Evolutionary conservation across 1,139 yeast genomes (phyloP).

Genomic region (Magnusiomyces paraingens): DNA sequence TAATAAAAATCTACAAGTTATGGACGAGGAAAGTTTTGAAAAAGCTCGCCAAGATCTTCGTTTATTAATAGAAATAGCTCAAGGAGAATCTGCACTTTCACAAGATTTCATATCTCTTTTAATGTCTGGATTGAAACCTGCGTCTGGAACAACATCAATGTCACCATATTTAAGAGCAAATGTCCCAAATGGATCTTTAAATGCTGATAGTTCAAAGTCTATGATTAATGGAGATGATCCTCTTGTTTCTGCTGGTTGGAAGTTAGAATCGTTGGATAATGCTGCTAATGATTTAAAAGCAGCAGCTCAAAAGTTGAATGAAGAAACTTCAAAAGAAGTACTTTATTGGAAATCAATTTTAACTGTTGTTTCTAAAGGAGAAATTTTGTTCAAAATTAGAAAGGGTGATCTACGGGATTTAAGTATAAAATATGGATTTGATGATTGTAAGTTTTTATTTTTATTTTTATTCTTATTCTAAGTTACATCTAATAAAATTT

Average conservation of each 20-base stretch:
- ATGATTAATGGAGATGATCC: conserved; percentile 33
- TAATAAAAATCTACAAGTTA: conserved; percentile 20
- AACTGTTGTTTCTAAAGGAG: conserved; percentile 52
- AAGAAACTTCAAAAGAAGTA: conserved; percentile 56
- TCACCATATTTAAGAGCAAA: conserved; percentile 77
- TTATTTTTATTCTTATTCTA: background rate
- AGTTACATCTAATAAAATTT: background rate
- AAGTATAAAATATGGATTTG: conserved; percentile 85
- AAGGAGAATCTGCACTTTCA: conserved; percentile 83
- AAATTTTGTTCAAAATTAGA: conserved; percentile 64
- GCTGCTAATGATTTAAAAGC: conserved; percentile 47
- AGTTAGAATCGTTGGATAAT: conserved; percentile 56
- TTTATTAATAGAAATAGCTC: conserved; percentile 51
- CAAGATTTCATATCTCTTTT: conserved; percentile 81
- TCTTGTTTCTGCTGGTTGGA: conserved; percentile 77
- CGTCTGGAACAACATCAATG: conserved; percentile 80
- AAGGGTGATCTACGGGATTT: conserved; percentile 49
- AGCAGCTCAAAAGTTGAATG: conserved; percentile 47
- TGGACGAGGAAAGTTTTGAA: conserved; percentile 45
- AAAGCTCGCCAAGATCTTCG: conserved; percentile 52
- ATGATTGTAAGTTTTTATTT: conserved; percentile 39
- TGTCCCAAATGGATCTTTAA: conserved; percentile 74
- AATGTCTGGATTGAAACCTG: conserved; percentile 75
- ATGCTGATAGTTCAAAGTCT: conserved; percentile 46
- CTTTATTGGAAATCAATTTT: conserved; percentile 65